phyloP scores from a whole-genome alignment of 208 protist species.

The Angomonas desouzai region DNA sequence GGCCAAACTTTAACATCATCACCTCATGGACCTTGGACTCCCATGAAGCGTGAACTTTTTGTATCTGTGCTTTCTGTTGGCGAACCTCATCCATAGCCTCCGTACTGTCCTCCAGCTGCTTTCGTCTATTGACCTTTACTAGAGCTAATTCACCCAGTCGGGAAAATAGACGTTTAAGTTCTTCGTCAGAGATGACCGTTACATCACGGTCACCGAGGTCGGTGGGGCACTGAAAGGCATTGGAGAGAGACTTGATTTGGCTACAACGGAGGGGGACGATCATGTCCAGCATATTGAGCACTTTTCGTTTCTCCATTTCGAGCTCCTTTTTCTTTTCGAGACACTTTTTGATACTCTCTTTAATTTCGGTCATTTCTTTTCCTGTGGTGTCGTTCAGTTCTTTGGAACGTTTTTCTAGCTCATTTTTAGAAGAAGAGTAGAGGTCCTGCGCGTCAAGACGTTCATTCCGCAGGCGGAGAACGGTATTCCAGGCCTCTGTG shows the following conservation, averaged over 20 bases:
- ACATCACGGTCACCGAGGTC: slow-evolving; percentile 52
- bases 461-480: slow-evolving; percentile 86
- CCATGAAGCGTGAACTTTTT: slow-evolving; percentile 69
- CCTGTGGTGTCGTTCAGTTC: slow-evolving; percentile 45
- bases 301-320: slow-evolving; percentile 91
- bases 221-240: slow-evolving; percentile 32
- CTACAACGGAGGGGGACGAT: slow-evolving; percentile 82
- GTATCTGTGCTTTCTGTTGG: slow-evolving; percentile 61
- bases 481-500: slow-evolving; percentile 70
- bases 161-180: slow-evolving; percentile 51
- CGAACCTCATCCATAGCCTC: slow-evolving; percentile 64
- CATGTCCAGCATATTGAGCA: slow-evolving; percentile 94
- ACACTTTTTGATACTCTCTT: slow-evolving; percentile 36
- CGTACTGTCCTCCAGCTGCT: slow-evolving; percentile 48
- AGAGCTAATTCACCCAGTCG: slow-evolving; percentile 78
- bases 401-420: slow-evolving; percentile 22
- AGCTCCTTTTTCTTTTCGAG: slow-evolving; percentile 85
- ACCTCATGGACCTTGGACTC: slow-evolving; percentile 89
- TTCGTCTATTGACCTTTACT: slow-evolving; percentile 60
- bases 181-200: slow-evolving; percentile 70
- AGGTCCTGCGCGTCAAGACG: slow-evolving; percentile 90
- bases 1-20: slow-evolving; percentile 95
- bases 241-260: slow-evolving; percentile 73
- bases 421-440: slow-evolving; percentile 60
- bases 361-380: slow-evolving; percentile 54